Evolutionary conservation across 2,329 filamentous ascomycete species (phyloP), one percentile per base, ranked within the genome.

Genomic region (Arthrobotrys entomopaga): DNA sequence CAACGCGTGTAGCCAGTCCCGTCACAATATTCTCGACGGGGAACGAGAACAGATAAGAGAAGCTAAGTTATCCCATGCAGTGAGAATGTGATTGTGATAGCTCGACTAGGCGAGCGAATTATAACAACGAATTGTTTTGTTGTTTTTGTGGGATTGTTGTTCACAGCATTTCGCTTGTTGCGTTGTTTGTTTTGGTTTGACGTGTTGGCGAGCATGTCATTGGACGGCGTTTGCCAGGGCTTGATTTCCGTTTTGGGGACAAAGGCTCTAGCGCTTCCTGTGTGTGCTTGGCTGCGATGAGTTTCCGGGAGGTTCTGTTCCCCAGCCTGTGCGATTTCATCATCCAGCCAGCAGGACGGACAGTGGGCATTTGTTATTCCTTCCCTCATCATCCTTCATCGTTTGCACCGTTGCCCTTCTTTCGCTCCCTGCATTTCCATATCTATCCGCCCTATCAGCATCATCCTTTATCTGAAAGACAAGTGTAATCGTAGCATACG

Each of bases 61-160:
- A 34, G 10, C 29, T 52, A 46, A 46, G 8, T 10, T 50, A 7
- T 34, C 29, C 29, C 46, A 65, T 74, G 70, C 70, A 74, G 63
- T 58, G 38, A 63, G 50, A 34, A 66, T 58, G 70, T 66, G 67
- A 74, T 66, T 67, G 70, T 74, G 70, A 74, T 74, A 65, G 69
- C 61, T 73, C 40, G 61, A 65, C 69, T 65, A 74, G 70, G 70
- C 70, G 70, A 74, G 63, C 70, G 70, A 74, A 74, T 74, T 50
- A 58, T 26, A 58, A 22, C 5, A 5, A 42, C 11, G 59, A 29
- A 8, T 29, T 24, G 40, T 49, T 22, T 10, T 20, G 58, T 56
- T 56, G 52, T 50, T n/a, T 53, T 20, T 63, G 57, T 66, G 56
- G 58, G 46, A 58, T 22, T 66, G 46, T 64, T 74, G 29, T 34